phyloP scores from a whole-genome alignment of 129 eudicot genomes.

The Helichrysum umbraculigerum region DNA sequence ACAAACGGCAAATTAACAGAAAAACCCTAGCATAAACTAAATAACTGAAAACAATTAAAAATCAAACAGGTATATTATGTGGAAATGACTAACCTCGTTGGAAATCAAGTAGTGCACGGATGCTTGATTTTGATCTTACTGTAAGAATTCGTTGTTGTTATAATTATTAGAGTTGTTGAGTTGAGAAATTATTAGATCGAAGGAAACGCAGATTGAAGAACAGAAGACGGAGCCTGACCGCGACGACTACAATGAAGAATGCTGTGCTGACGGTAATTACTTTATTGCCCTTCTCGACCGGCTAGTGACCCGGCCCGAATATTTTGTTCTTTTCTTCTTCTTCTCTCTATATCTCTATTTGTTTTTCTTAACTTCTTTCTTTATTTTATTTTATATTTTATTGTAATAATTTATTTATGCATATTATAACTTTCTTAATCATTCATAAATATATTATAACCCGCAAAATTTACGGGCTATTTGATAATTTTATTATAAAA shows the following conservation, averaged over 20 bases:
- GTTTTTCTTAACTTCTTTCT: too few species aligned
- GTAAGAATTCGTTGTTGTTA: constrained; percentile 12
- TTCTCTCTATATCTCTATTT: too few species aligned
- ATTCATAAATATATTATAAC: too few species aligned
- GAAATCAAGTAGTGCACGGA: constrained; percentile 16
- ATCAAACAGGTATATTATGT: neutral
- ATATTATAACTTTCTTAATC: too few species aligned
- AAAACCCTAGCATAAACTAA: constrained; percentile 18
- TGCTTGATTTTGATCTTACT: neutral
- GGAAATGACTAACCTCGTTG: constrained; percentile 24
- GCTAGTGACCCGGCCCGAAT: constrained; percentile 10
- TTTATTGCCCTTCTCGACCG: constrained; percentile 22
- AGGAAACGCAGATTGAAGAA: constrained; percentile 27
- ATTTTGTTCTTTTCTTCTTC: neutral
- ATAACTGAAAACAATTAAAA: constrained; percentile 1
- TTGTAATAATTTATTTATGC: too few species aligned
- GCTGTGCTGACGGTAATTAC: constrained; percentile 16
- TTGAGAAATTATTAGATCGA: constrained; percentile 27
- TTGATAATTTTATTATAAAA: too few species aligned
- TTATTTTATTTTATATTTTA: too few species aligned
- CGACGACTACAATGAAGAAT: constrained; percentile 40
- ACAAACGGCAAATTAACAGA: neutral
- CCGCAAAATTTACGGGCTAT: too few species aligned
- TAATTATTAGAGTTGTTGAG: constrained; percentile 13
- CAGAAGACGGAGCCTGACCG: constrained; percentile 38